Conservation (phyloP, 2,329 filamentous ascomycete species). For the Hypoxylon sp. region DNA sequence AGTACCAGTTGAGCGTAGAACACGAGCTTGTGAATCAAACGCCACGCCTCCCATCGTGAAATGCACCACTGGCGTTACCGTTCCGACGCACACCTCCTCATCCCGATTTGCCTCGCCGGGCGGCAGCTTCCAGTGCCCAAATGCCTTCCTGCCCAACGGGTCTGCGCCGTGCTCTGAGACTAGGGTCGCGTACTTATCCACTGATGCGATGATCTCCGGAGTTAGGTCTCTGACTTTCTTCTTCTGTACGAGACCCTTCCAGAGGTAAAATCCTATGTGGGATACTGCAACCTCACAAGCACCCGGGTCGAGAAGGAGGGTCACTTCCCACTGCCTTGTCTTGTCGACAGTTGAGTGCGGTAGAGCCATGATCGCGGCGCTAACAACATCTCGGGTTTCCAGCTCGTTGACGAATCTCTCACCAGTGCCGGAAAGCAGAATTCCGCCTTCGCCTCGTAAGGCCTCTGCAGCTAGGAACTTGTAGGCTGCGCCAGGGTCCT, state of each 20-base stretch:
- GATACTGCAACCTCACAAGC: conserved; percentile 66
- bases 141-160: conserved; percentile 63
- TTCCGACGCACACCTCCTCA: conserved; percentile 70
- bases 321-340: conserved; percentile 70
- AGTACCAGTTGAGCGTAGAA: conserved; percentile 60
- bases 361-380: conserved; percentile 64
- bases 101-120: conserved; percentile 62
- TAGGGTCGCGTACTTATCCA: conserved; percentile 66
- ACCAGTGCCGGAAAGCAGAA: conserved; percentile 64
- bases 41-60: conserved; percentile 77
- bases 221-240: conserved; percentile 67
- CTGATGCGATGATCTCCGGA: conserved; percentile 57
- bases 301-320: conserved; percentile 72
- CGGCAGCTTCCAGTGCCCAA: conserved; percentile 69
- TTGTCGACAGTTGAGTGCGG: conserved; percentile 50
- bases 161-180: conserved; percentile 54
- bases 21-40: conserved; percentile 68
- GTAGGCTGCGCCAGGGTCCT: conserved; percentile 60
- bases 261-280: conserved; percentile 75
- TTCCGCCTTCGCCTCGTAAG: conserved; percentile 73
- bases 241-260: conserved; percentile 73
- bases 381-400: conserved; percentile 71
- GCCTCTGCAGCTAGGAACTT: conserved; percentile 77
- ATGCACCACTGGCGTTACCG: conserved; percentile 74
- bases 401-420: conserved; percentile 74